These are phyloP conservation scores for Aspergillus chevalieri DNA, from an alignment of 2,329 filamentous ascomycete species.

Conservation along the genomic window DNA sequence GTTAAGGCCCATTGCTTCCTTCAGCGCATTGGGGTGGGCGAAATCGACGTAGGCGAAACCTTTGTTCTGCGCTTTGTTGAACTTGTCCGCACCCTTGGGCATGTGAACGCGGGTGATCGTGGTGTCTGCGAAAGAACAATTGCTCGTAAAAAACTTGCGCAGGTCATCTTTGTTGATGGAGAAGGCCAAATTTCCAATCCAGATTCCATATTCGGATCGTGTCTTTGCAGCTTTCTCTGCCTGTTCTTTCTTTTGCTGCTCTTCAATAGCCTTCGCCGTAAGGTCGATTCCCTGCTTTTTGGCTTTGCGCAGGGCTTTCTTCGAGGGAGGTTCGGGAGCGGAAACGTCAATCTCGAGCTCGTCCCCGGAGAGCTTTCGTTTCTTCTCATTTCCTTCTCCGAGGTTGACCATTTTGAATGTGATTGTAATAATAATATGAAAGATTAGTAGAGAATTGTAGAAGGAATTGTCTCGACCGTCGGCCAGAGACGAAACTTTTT, in stretches of 20 bases:
- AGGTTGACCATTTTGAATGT: constrained; percentile 23
- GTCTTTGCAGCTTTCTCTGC: constrained; percentile 23
- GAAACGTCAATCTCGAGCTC: constrained; percentile 85
- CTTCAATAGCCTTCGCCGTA: constrained; percentile 19
- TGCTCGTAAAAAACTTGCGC: constrained; percentile 71
- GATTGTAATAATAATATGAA: neutral
- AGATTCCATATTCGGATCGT: constrained; percentile 78
- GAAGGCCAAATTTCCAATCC: constrained; percentile 96
- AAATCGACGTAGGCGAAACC: constrained; percentile 98
- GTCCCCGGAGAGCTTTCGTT: constrained; percentile 59
- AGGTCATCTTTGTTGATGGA: constrained; percentile 67
- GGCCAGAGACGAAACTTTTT: constrained; percentile 18
- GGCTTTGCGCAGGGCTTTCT: constrained; percentile 80
- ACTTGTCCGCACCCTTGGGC: constrained; percentile 54
- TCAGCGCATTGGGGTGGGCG: constrained; percentile 57
- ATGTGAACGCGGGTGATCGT: constrained; percentile 81
- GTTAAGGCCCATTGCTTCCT: constrained; percentile 77
- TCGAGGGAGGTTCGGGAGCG: constrained; percentile 90
- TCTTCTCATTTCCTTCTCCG: constrained; percentile 43
- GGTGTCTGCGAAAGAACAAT: constrained; percentile 58
- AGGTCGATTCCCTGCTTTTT: constrained; percentile 57
- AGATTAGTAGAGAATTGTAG: neutral
- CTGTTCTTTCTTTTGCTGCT: constrained; percentile 34
- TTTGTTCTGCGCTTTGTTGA: constrained; percentile 62
- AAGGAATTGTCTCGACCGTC: neutral